Evolutionary conservation across 768 basidiomycete genomes (phyloP).

Genomic region (Sporobolomyces roseus): DNA sequence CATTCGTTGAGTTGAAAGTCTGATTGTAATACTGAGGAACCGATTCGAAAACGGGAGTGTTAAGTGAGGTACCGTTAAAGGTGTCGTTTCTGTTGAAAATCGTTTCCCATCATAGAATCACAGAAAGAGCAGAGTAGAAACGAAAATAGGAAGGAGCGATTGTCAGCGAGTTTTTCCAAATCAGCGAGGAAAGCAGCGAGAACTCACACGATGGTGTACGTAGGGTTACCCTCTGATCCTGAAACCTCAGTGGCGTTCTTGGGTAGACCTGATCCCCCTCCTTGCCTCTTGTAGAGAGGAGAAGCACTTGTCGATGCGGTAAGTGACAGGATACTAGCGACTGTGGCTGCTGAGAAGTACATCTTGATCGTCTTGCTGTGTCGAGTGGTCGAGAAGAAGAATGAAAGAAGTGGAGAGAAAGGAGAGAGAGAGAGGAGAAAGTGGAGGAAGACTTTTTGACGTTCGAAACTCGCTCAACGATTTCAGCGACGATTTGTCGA

Average conservation of each 20-base stretch:
- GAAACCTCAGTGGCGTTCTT: conserved; percentile 6
- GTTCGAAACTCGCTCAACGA: too few species aligned
- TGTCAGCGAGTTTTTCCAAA: not conserved
- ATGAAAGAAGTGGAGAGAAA: not conserved
- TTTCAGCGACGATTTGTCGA: too few species aligned
- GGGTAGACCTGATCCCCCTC: conserved; percentile 9
- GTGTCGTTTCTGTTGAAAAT: conserved; percentile 11
- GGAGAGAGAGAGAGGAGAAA: not conserved
- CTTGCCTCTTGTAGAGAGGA: conserved; percentile 26
- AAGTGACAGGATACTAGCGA: conserved; percentile 4
- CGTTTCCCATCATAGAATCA: too few species aligned
- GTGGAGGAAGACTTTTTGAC: too few species aligned
- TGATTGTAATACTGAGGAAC: conserved; percentile 19
- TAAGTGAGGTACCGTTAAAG: conserved; percentile 19
- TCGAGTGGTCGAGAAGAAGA: not conserved
- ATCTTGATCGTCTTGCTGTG: not conserved
- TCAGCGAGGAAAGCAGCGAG: not conserved
- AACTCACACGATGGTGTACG: not conserved
- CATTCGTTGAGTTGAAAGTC: not conserved
- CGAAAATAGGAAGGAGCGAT: not conserved
- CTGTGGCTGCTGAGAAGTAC: conserved; percentile 17
- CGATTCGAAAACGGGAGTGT: conserved; percentile 15
- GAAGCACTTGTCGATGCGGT: conserved; percentile 16
- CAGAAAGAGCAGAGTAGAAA: too few species aligned
- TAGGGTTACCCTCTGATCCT: not conserved